phyloP scores from a whole-genome alignment of 2,329 filamentous ascomycete genomes.

The Ceratocystis cubensis region DNA sequence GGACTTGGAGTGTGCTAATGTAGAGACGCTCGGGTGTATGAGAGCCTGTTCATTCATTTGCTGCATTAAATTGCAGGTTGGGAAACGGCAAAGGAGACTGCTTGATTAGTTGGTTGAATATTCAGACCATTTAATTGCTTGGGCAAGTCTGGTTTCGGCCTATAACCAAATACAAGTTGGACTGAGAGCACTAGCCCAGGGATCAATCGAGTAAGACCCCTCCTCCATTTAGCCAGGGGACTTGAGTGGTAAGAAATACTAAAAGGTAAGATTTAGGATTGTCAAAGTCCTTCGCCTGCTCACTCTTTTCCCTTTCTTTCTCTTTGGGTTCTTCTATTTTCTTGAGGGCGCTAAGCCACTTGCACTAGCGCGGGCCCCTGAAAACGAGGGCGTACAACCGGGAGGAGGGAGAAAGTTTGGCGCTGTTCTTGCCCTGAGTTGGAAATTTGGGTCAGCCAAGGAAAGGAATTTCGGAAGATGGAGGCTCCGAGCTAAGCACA shows the following conservation, averaged over 20 bases:
- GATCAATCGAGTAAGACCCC: too few species aligned
- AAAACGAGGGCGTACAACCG: neutral
- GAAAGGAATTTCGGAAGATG: neutral
- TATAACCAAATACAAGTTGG: too few species aligned
- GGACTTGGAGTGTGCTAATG: too few species aligned
- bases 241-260: neutral
- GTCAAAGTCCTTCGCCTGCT: neutral
- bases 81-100: too few species aligned
- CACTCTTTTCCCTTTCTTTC: neutral
- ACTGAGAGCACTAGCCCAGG: too few species aligned
- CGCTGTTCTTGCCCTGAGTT: neutral
- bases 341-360: neutral
- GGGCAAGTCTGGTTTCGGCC: too few species aligned
- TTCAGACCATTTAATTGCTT: too few species aligned
- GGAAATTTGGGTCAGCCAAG: neutral
- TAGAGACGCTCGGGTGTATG: too few species aligned
- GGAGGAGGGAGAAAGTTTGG: neutral
- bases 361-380: slow-evolving; percentile 3
- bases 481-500: neutral
- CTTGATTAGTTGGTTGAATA: too few species aligned
- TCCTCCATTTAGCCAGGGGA: neutral
- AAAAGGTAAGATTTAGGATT: slow-evolving; percentile 1
- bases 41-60: too few species aligned
- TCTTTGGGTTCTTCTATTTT: neutral
- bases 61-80: too few species aligned